Evolutionary conservation across 106 monocot species (phyloP), one percentile per base, ranked within the genome.

Genomic region (Alisma plantagoaquatica): DNA sequence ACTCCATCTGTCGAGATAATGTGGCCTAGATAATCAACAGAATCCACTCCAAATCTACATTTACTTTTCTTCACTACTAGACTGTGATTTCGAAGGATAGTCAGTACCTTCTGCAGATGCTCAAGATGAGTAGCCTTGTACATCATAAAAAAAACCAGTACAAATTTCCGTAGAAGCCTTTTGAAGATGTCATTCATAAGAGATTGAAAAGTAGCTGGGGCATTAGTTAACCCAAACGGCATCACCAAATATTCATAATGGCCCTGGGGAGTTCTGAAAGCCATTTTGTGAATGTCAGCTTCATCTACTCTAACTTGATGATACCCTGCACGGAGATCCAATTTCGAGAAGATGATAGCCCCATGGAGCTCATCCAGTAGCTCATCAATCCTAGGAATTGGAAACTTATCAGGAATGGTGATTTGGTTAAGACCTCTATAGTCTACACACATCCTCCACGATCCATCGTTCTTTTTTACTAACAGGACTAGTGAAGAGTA

Each of bases 71-170:
- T 54, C 5, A 29, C 54, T 12, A 18, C 14, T 16, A 54, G 29
- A 0, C 15, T 16, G 18, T 54, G 3, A 15, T 29, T 19, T 1
- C 19, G 16, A 0, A 54, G 31, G 10, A 54, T 15, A 7, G 3
- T 1, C 19, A 54, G 10, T 17, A 31, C 24, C 24, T 12, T 31
- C 10, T 18, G 9, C 17, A 32, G 3, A 20, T 54, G 31, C 3
- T 14, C 3, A 1, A 54, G 17, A 12, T 54, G 54, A 16, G 33
- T 54, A 54, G n/a, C 30, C 22, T 7, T 21, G 10, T 5, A 54
- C 33, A 32, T 54, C 54, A 27, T 51, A 24, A 61, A 61, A 48
- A 61, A 61, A 4, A 61, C 21, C 19, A 49, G 20, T 1, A 61
- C 48, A 48, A 61, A 61, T 3, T 21, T 28, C 18, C 28, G 7